Evolutionary conservation across 2,329 filamentous ascomycete genomes (phyloP).

Genomic region (Fusarium veterinarium): DNA sequence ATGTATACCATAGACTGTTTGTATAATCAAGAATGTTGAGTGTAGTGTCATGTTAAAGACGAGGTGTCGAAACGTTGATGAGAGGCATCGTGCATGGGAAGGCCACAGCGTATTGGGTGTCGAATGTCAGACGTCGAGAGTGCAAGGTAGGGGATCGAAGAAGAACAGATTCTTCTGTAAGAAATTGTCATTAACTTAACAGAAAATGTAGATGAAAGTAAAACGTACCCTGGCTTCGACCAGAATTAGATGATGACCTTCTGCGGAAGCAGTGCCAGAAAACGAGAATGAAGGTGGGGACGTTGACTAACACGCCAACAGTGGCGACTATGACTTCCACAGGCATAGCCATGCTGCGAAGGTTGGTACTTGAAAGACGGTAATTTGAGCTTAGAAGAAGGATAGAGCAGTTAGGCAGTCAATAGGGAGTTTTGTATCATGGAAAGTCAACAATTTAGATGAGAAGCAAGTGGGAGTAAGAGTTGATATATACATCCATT

Average conservation of each 20-base stretch:
- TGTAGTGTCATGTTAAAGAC: background rate
- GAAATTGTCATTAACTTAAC: background rate
- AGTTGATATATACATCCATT: too few relatives aligned
- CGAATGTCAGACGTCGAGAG: background rate
- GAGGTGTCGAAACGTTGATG: background rate
- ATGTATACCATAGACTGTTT: fast-evolving
- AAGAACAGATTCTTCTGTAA: fast-evolving
- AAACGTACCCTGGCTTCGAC: background rate
- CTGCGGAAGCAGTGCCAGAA: conserved; percentile 3
- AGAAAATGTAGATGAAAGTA: fast-evolving
- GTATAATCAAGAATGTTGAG: fast-evolving
- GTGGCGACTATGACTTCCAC: conserved; percentile 1
- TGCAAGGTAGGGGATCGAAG: fast-evolving
- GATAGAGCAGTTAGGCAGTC: too few relatives aligned
- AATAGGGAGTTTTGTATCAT: too few relatives aligned
- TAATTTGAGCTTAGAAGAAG: too few relatives aligned
- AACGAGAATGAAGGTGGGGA: conserved; percentile 8
- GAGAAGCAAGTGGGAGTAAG: too few relatives aligned
- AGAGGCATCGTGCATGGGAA: conserved; percentile 6
- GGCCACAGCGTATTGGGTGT: background rate
- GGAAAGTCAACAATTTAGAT: too few relatives aligned
- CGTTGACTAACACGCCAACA: conserved; percentile 5
- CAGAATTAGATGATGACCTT: fast-evolving
- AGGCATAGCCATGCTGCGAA: background rate
- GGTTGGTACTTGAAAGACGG: fast-evolving